Conservation (phyloP, 768 basidiomycete genomes). For the Exsudoporus frostii region DNA sequence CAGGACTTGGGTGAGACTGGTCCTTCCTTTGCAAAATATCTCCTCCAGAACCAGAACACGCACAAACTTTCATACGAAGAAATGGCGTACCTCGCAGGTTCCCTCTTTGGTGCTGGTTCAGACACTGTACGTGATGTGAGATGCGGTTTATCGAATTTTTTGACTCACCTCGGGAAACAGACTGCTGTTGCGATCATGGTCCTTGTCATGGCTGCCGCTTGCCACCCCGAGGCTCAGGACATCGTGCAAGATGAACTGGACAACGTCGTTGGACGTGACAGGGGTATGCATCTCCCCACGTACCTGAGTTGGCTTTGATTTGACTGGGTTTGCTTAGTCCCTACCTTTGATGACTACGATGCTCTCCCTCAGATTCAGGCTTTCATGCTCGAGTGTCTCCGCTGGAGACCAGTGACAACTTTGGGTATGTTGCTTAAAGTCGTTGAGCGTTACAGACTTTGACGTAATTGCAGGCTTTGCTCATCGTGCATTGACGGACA, state of each 20-base stretch:
- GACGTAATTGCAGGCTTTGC: conserved; percentile 44
- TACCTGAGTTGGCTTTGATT: neutral
- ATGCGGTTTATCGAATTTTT: neutral
- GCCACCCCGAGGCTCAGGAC: conserved; percentile 49
- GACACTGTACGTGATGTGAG: conserved; percentile 45
- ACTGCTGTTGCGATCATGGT: conserved; percentile 59
- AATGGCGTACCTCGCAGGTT: conserved; percentile 59
- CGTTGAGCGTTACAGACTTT: neutral
- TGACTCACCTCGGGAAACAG: conserved; percentile 9
- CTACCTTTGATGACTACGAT: conserved; percentile 39
- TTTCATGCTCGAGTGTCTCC: conserved; percentile 39
- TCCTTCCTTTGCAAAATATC: conserved; percentile 54
- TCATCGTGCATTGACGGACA: conserved; percentile 62
- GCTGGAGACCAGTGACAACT: conserved; percentile 41
- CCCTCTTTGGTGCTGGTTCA: conserved; percentile 64
- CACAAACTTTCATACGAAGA: conserved; percentile 56
- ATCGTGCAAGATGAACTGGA: conserved; percentile 56
- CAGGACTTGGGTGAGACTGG: conserved; percentile 25
- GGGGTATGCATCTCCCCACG: conserved; percentile 14
- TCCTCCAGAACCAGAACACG: conserved; percentile 52
- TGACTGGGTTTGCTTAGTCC: conserved; percentile 26
- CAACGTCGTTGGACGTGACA: conserved; percentile 44
- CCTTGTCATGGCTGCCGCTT: conserved; percentile 54
- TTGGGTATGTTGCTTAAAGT: conserved; percentile 19
- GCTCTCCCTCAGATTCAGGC: conserved; percentile 38